Evolutionary conservation across 2,329 filamentous ascomycete species (phyloP).

Genomic region (Periconia sp.): DNA sequence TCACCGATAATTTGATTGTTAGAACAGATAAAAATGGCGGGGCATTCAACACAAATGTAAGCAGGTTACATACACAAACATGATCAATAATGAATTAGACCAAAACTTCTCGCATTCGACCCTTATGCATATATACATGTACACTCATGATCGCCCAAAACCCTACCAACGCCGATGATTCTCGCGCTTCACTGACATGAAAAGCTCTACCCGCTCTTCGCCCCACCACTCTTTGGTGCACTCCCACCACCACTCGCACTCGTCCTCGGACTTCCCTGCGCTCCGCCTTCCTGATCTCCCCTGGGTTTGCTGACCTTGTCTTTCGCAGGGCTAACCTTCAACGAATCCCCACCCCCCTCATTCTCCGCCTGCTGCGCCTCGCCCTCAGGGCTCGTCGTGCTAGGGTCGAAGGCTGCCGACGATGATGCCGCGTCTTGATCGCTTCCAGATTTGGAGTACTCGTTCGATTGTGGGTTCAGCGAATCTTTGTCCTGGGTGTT

Average conservation of each 20-base stretch:
- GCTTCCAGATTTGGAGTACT: conserved; percentile 69
- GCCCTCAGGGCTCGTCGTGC: conserved; percentile 66
- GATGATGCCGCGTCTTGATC: conserved; percentile 60
- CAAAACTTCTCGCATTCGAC: neutral
- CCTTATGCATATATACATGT: neutral
- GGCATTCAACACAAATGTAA: neutral
- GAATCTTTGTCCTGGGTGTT: conserved; percentile 55
- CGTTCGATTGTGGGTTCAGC: conserved; percentile 65
- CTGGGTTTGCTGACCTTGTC: conserved; percentile 57
- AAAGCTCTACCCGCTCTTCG: conserved; percentile 22
- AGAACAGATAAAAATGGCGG: too few relatives aligned
- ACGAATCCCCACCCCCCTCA: conserved; percentile 41
- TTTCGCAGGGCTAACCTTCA: conserved; percentile 65
- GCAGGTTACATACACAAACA: neutral
- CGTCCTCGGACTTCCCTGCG: conserved; percentile 32
- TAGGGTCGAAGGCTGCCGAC: conserved; percentile 69
- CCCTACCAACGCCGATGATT: too few relatives aligned
- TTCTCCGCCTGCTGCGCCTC: conserved; percentile 49
- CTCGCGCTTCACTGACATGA: too few relatives aligned
- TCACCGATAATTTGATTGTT: too few relatives aligned
- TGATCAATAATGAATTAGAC: too few relatives aligned
- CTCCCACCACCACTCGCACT: conserved; percentile 31
- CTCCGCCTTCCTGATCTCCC: conserved; percentile 43
- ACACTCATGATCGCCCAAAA: neutral
- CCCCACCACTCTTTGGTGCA: conserved; percentile 34